Base-by-base conservation (phyloP, 2,329 filamentous ascomycete genomes). In the Incumbomyces delicatus region DNA sequence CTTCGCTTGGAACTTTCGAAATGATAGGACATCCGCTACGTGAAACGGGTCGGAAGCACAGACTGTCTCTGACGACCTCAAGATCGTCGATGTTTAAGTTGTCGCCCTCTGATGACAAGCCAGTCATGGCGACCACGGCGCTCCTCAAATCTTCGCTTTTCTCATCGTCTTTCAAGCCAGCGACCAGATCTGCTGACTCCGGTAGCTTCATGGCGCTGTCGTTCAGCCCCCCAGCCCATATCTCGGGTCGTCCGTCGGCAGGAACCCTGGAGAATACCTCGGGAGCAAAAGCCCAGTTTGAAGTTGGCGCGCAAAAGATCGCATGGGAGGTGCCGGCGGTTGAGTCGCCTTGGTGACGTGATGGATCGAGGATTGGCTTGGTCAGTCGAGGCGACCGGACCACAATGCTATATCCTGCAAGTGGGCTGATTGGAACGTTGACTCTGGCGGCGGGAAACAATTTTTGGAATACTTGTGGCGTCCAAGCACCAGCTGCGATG, bases 141-240 rank as follows among this genome's bases (percentile, higher is more conserved):
- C 52, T 53, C 46, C 60, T 62, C 16, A 68, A 49, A 36, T 52
- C 56, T 14, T 57, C 53, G 42, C 63, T 59, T 8, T 74, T 67
- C 11, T 66, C 59, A 1, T 61, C 58, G 11, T 73, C 67, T n/a
- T 76, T 66, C 14, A 62, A 50, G 6, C 47, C 42, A 43, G 66
- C 64, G 4, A 60, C 55, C 27, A 64, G 57, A 48, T 63, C 48
- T 0, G 80, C 72, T 2, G 72, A 54, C 1, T 68, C 63, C 0
- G 85, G 85, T 8, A 90, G 65, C 0, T 77, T 72, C 3, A 84
- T 71, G 1, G 58, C 61, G 0, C 74, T 66, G 31, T 73, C 77
- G 59, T 90, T 89, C 32, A 89, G 61, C 0, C 85, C 85, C 0
- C 81, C 82, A 30, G 90, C 66, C 61, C 86, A 90, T 16, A 90